These are phyloP conservation scores for Raphanus hybrid DNA, from an alignment of 441 rosid genomes.

Conservation along the genomic window DNA sequence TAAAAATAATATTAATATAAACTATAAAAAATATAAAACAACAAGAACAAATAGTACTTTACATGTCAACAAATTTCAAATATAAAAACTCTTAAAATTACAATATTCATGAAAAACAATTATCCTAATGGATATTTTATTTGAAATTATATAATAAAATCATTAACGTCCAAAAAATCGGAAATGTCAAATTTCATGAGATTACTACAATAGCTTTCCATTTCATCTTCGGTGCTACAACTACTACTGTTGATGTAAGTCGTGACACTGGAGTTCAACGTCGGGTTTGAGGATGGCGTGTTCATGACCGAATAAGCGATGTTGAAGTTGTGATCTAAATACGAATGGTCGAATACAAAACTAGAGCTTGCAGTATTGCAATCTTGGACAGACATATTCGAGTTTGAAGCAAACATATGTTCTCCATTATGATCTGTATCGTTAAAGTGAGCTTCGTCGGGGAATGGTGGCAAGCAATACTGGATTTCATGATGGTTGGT, in stretches of 20 bases:
- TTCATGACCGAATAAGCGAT: slow-evolving; percentile 57
- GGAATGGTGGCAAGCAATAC: slow-evolving; percentile 46
- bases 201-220: slow-evolving; percentile 71
- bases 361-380: slow-evolving; percentile 25
- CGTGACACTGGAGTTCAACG: slow-evolving; percentile 63
- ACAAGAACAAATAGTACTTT: slow-evolving; percentile 20
- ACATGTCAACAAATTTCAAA: slow-evolving; percentile 2
- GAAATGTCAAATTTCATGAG: slow-evolving; percentile 60
- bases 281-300: slow-evolving; percentile 72
- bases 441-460: slow-evolving; percentile 45
- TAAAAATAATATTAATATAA: slow-evolving; percentile 13
- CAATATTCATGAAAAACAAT: slow-evolving; percentile 10
- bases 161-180: slow-evolving; percentile 57
- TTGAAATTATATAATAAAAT: slow-evolving; percentile 49
- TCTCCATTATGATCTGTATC: slow-evolving; percentile 24
- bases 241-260: slow-evolving; percentile 53
- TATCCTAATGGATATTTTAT: neutral
- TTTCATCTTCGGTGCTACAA: slow-evolving; percentile 71
- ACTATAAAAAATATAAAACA: neutral
- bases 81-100: slow-evolving; percentile 8
- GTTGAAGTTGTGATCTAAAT: slow-evolving; percentile 44
- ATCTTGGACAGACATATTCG: slow-evolving; percentile 32
- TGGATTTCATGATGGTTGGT: slow-evolving; percentile 51
- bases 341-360: slow-evolving; percentile 34
- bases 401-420: slow-evolving; percentile 37